Conservation (phyloP, 306 rosid genomes). For the barrel medic (Medicago truncatula) region MtrunA17r5.0-ANR NC_053047.1:1426001-1426500, state of each 20-base stretch:
- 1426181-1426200: constrained; percentile 42
- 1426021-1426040: background rate
- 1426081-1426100: background rate
- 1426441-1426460: no score
- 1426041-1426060: background rate
- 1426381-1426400: constrained; percentile 24
- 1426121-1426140: constrained; percentile 43
- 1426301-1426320: constrained; percentile 2
- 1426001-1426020: constrained; percentile 35
- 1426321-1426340: background rate
- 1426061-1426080: background rate
- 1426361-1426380: constrained; percentile 26
- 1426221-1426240: constrained; percentile 52
- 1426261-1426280: constrained; percentile 69
- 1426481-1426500: constrained; percentile 11
- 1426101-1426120: constrained; percentile 35
- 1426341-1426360: constrained; percentile 22
- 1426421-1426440: constrained; percentile 6
- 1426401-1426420: constrained; percentile 4
- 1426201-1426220: constrained; percentile 56
- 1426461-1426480: no score
- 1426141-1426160: constrained; percentile 72
- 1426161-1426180: constrained; percentile 62
- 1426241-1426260: constrained; percentile 45
- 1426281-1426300: constrained; percentile 34